Evolutionary conservation across 345 rosid species (phyloP).

Genomic region (Combretum micranthum): DNA sequence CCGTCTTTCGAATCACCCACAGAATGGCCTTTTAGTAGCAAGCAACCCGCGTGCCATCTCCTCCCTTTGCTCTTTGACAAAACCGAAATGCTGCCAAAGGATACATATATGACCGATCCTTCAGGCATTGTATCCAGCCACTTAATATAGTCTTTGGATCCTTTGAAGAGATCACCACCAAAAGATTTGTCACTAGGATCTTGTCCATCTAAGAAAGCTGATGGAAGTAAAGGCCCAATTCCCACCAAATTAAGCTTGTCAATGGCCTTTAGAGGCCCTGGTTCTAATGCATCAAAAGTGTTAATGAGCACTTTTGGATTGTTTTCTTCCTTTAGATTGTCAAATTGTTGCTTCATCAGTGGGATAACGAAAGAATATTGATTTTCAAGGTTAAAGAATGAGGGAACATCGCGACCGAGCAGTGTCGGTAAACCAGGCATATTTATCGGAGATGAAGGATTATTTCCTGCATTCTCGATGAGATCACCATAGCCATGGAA

Average conservation of each 20-base stretch:
- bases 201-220: slow-evolving; percentile 13
- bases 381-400: slow-evolving; percentile 28
- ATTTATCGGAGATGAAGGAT: slow-evolving; percentile 9
- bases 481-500: slow-evolving; percentile 26
- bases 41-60: slow-evolving; percentile 25
- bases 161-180: slow-evolving; percentile 24
- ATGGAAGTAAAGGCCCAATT: slow-evolving; percentile 49
- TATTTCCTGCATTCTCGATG: slow-evolving; percentile 12
- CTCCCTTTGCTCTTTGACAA: slow-evolving; percentile 20
- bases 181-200: slow-evolving; percentile 10
- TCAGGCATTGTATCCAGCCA: slow-evolving; percentile 36
- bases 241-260: slow-evolving; percentile 20
- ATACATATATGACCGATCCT: slow-evolving; percentile 27
- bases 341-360: slow-evolving; percentile 20
- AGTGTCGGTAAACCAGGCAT: slow-evolving; percentile 50
- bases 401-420: slow-evolving; percentile 36
- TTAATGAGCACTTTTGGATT: slow-evolving; percentile 44
- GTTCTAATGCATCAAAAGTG: slow-evolving; percentile 56
- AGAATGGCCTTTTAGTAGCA: slow-evolving; percentile 15
- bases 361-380: not conserved
- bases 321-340: slow-evolving; percentile 24
- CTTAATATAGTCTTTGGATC: slow-evolving; percentile 20
- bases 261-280: slow-evolving; percentile 27
- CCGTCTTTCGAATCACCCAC: slow-evolving; percentile 22
- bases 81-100: slow-evolving; percentile 26